Evolutionary conservation across 495 filamentous ascomycete genomes (phyloP), one percentile per base, ranked within the genome.

Genomic region (Choiromyces venosus): DNA sequence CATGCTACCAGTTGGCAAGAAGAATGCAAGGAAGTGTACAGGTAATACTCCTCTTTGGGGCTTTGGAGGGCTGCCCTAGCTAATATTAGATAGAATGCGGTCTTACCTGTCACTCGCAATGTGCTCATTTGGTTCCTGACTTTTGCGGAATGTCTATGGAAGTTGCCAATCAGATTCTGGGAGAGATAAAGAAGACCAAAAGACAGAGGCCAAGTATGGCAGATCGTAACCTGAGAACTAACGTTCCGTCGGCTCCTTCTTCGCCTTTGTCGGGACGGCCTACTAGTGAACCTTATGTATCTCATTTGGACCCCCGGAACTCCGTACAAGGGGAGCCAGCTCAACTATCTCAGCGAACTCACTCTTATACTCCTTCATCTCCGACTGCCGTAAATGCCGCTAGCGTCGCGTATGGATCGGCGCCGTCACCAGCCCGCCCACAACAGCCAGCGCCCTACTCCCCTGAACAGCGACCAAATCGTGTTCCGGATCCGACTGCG

Each of bases 81-180:
- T 81, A 81, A 81, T 69, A 21, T 33, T 33, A 9, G 74, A 76
- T 81, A 93, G 95, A 99, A 88, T 99, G 95, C 82, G 87, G 85
- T 76, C 91, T 97, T 76, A 97, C 94, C 33, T 93, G 91, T 69
- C 95, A 99, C 82, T 89, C 93, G 38, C 87, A 91, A 65, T 99
- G 95, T 82, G 91, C 92, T 37, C 96, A 98, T 84, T 88, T 99
- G 73, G 95, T 99, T 52, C 95, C 95, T 65, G 95, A 99, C 82
- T 99, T 99, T 84, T 99, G 95, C 82, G 95, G 95, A 81, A 99
- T 99, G 94, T 93, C 93, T 67, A 98, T 98, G 95, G 91, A 94
- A 73, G 90, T 91, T 72, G 95, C 95, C 39, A 99, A 97, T 81
- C 89, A 96, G 81, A 97, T 99, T 72, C 85, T 98, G 29, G 73